A percentile compares a stretch with the other conserved stretches of the same genome.
Conservation (phyloP, 805 yeast species). For the Metschnikowia borealis region DNA sequence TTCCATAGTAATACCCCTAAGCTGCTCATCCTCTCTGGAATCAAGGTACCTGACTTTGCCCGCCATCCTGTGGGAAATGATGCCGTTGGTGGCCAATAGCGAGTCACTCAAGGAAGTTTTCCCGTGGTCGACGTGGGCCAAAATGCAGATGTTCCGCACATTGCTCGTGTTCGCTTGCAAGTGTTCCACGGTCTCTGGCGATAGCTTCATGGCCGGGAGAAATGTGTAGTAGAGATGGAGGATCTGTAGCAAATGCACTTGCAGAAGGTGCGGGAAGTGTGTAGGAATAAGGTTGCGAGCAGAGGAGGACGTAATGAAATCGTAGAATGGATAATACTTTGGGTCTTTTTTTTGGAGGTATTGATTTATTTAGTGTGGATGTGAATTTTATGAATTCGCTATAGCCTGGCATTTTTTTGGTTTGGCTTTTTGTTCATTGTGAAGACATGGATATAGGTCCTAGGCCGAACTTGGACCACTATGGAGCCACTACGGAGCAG, state of each 20-base stretch:
- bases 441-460: background rate
- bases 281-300: background rate
- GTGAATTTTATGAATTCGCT: too few species aligned
- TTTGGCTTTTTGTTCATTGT: background rate
- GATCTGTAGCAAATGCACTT: background rate
- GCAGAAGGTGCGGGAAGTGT: background rate
- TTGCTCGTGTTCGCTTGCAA: constrained; percentile 67
- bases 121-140: constrained; percentile 99
- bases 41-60: constrained; percentile 93
- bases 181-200: constrained; percentile 58
- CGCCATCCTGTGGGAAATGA: constrained; percentile 90
- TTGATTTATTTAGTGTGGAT: too few species aligned
- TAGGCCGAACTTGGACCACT: background rate
- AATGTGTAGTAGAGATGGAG: background rate
- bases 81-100: constrained; percentile 89
- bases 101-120: constrained; percentile 94
- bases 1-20: constrained; percentile 97
- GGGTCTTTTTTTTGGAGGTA: too few species aligned
- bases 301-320: background rate
- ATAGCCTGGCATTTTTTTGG: too few species aligned
- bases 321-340: too few species aligned
- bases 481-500: background rate
- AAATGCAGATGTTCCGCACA: constrained; percentile 86
- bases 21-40: constrained; percentile 92
- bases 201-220: constrained; percentile 44